Evolutionary conservation across 225 moss, liverwort and hornwort genomes (phyloP).

Genomic region (Ulota crispa): DNA sequence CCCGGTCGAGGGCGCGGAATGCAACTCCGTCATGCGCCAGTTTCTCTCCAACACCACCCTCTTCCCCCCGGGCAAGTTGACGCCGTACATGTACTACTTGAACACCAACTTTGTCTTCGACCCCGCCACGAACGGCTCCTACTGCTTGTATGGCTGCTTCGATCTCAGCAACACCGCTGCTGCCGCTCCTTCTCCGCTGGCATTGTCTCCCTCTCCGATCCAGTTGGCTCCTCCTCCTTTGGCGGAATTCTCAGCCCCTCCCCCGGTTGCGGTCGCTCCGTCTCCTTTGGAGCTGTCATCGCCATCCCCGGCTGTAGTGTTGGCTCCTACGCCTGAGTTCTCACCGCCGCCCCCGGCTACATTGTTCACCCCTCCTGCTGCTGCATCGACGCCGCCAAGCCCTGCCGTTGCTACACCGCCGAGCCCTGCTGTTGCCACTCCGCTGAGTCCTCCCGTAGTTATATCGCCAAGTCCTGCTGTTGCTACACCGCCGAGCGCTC

Average conservation of each 20-base stretch:
- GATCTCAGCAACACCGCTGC: neutral
- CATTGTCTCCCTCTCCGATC: neutral
- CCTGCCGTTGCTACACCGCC: neutral
- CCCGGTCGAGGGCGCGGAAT: accelerated
- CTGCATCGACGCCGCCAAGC: neutral
- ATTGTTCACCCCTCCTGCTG: neutral
- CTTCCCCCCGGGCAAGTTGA: accelerated
- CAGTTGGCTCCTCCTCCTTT: neutral
- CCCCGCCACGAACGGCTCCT: neutral
- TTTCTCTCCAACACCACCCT: neutral
- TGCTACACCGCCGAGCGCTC: no score
- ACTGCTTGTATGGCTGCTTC: conserved; percentile 28
- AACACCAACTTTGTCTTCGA: neutral
- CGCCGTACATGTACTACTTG: neutral
- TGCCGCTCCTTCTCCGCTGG: neutral
- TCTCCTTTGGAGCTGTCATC: neutral
- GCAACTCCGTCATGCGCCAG: neutral
- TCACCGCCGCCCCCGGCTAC: neutral
- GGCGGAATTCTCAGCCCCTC: neutral
- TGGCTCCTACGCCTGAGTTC: neutral
- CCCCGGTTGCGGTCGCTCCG: neutral
- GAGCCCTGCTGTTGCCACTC: neutral
- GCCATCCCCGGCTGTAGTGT: neutral
- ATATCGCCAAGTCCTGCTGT: neutral
- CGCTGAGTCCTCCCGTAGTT: neutral